A percentile compares a stretch with the other conserved stretches of the same genome.
Evolutionary conservation across 2,329 filamentous ascomycete species (phyloP).

Genomic region (Fusarium humuli): DNA sequence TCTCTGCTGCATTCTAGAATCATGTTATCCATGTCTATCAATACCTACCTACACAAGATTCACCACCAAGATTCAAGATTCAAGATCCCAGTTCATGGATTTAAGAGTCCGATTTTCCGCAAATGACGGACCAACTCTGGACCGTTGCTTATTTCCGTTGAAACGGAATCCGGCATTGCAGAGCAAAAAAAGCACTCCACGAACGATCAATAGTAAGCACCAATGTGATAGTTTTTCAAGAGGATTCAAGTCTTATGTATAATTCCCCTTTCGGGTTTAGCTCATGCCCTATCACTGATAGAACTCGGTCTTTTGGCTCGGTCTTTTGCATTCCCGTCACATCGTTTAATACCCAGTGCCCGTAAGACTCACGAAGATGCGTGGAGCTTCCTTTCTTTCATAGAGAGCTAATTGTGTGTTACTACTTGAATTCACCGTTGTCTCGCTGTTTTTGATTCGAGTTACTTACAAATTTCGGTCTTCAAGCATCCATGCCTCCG

Average conservation of each 20-base stretch:
- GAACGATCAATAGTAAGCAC: background rate
- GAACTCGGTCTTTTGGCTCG: constrained; percentile 32
- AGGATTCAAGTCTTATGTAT: background rate
- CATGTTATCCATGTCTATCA: background rate
- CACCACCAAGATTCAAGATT: background rate
- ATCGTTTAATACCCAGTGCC: background rate
- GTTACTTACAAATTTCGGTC: background rate
- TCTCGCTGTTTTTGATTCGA: constrained; percentile 12
- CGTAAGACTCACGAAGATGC: constrained; percentile 1
- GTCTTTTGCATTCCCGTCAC: constrained; percentile 24
- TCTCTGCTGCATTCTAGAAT: background rate
- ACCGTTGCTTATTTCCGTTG: constrained; percentile 19
- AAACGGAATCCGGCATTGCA: background rate
- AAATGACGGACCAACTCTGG: constrained; percentile 14
- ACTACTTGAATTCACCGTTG: constrained; percentile 20
- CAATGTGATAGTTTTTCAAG: background rate
- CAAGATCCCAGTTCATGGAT: background rate
- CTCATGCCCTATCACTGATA: constrained; percentile 8
- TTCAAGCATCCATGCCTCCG: constrained; percentile 8
- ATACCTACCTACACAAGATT: background rate
- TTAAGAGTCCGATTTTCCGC: background rate
- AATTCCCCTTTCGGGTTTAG: constrained; percentile 15
- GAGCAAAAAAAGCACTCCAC: background rate
- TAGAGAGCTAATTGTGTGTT: background rate
- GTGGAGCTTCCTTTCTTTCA: background rate